Evolutionary conservation across 768 basidiomycete genomes (phyloP).

Genomic region (Dendrothele bispora): DNA sequence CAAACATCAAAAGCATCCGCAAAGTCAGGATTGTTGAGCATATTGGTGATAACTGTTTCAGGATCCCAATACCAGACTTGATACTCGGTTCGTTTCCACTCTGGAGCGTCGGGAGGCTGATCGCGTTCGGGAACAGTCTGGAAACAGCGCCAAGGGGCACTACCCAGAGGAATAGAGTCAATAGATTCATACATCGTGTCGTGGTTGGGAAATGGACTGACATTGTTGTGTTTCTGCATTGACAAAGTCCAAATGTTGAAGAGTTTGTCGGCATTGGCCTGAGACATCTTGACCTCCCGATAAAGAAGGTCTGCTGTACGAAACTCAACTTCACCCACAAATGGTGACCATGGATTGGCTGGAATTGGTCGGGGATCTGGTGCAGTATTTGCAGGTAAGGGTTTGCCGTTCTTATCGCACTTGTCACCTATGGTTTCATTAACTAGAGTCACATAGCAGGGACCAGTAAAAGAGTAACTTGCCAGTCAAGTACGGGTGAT

Average conservation of each 20-base stretch:
- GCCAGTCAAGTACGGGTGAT: too few species aligned
- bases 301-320: slow-evolving; percentile 7
- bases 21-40: slow-evolving; percentile 22
- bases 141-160: slow-evolving; percentile 22
- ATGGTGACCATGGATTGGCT: slow-evolving; percentile 7
- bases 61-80: slow-evolving; percentile 23
- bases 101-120: slow-evolving; percentile 10
- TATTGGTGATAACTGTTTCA: slow-evolving; percentile 7
- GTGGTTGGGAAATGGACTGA: slow-evolving; percentile 11
- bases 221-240: not conserved
- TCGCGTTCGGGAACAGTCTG: slow-evolving; percentile 12
- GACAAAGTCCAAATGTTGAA: slow-evolving; percentile 4
- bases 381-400: not conserved
- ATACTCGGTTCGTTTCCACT: slow-evolving; percentile 20
- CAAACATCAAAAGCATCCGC: slow-evolving; percentile 16
- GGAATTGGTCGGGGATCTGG: not conserved
- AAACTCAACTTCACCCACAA: slow-evolving; percentile 6
- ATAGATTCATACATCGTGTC: slow-evolving; percentile 19
- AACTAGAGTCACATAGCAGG: too few species aligned
- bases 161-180: slow-evolving; percentile 18
- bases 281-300: slow-evolving; percentile 10
- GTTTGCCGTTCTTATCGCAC: slow-evolving; percentile 1
- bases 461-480: too few species aligned
- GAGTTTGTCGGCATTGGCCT: slow-evolving; percentile 3
- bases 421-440: slow-evolving; percentile 6